Evolutionary conservation across 768 basidiomycete species (phyloP).

Genomic region (Rhodotorula sphaerocarpa): DNA sequence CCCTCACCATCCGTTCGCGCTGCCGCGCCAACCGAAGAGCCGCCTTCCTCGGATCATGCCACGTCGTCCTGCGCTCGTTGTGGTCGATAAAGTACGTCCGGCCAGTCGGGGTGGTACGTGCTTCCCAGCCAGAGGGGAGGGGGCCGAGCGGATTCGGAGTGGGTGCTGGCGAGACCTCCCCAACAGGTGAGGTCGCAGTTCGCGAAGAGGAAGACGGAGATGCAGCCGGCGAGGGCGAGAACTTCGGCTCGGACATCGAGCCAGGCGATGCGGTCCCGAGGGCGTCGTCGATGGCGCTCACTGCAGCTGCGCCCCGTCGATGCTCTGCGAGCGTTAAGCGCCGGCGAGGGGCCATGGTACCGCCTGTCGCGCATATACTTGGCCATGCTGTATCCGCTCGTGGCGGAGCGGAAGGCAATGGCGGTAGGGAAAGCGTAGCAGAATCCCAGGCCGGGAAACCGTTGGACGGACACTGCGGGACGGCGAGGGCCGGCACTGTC

Average conservation of each 20-base stretch:
- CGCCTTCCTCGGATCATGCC: conserved; percentile 96
- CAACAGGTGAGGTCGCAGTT: no score
- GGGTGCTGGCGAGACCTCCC: no score
- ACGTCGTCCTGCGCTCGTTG: conserved; percentile 96
- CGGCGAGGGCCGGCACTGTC: no score
- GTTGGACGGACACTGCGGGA: no score
- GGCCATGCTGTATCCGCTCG: no score
- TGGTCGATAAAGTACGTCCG: conserved; percentile 98
- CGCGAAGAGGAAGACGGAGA: no score
- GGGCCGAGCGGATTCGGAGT: conserved; percentile 55
- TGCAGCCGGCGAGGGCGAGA: no score
- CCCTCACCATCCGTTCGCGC: background rate
- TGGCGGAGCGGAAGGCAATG: no score
- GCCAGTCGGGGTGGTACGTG: conserved; percentile 91
- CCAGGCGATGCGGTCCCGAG: conserved; percentile 7
- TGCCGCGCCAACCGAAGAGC: conserved; percentile 49
- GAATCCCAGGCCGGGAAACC: no score
- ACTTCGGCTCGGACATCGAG: no score
- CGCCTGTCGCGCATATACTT: no score
- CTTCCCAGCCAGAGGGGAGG: conserved; percentile 95
- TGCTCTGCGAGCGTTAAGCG: conserved; percentile 29
- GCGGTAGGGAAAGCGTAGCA: no score
- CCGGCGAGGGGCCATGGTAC: background rate
- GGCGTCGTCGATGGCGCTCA: conserved; percentile 20
- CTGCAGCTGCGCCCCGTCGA: conserved; percentile 9